Evolutionary conservation across 192 early-diverging fungal species (phyloP).

Genomic region (Linnemannia exigua): DNA sequence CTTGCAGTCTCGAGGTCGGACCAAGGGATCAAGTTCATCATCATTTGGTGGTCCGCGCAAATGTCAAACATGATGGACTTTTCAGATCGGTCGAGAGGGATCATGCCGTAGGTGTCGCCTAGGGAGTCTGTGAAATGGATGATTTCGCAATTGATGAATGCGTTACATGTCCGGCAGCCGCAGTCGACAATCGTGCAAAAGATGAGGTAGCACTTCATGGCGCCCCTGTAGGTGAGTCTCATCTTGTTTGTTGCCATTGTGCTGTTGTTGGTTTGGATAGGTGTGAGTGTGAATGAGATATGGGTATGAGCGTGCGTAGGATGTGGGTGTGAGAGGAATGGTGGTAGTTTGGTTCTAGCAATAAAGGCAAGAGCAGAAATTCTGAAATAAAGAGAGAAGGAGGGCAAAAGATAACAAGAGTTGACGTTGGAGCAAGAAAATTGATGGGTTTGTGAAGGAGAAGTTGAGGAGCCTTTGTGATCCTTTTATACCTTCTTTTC

Average conservation of each 20-base stretch:
- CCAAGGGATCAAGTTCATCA: background rate
- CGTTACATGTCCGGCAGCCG: background rate
- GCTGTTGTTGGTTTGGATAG: background rate
- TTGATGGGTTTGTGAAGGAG: too few species aligned
- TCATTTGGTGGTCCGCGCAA: background rate
- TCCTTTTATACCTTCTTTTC: too few species aligned
- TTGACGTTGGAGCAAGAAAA: too few species aligned
- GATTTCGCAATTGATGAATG: background rate
- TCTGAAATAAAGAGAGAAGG: too few species aligned
- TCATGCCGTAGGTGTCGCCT: background rate
- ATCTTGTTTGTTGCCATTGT: background rate
- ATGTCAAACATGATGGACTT: background rate
- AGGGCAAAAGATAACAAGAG: too few species aligned
- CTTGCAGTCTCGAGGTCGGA: background rate
- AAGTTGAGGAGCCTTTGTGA: too few species aligned
- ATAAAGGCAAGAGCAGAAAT: too few species aligned
- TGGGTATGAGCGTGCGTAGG: background rate
- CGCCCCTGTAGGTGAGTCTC: background rate
- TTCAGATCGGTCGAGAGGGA: background rate
- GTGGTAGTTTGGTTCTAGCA: background rate
- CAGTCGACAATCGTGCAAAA: background rate
- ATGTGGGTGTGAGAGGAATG: background rate
- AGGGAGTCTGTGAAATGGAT: background rate
- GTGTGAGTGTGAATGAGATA: background rate
- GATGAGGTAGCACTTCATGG: constrained; percentile 4